Evolutionary conservation across 2,329 filamentous ascomycete genomes (phyloP), one percentile per base, ranked within the genome.

Genomic region (Penicillium hesseltinei): DNA sequence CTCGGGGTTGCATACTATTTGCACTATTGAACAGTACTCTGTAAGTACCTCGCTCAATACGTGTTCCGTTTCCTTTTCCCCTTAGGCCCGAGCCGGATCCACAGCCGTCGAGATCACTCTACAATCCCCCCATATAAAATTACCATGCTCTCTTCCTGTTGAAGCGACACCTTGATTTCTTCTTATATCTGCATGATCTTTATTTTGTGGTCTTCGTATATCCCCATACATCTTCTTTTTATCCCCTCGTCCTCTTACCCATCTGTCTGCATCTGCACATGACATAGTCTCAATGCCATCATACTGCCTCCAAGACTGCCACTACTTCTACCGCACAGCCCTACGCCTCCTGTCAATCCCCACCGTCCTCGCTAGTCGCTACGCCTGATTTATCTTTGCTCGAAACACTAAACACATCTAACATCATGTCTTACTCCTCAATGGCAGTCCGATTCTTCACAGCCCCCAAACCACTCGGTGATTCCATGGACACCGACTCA

Each of bases 311-410:
- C 88, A 94, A 82, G 89, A 95, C 77, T 95, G 90, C 71, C 91
- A 95, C 75, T 95, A 95, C 79, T 95, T 96, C 79, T 94, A 90
- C 81, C 90, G 90, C 81, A 95, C 88, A 76, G 89, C 90, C 72
- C 80, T 96, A 78, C 90, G 90, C 81, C 88, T 92, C 72, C 81
- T 96, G 68, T 93, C 89, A 71, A 87, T 96, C 68, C 84, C 86
- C 78, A 95, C 90, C 68, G 84, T 80, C 70, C 85, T 96, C 75
- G 91, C 88, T 65, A 87, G 89, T 66, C 80, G 91, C 54, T 91
- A 91, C 80, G 83, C 82, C 76, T 73, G 62, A 76, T 66, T 54
- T 38, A 40, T 19, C 23, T 47, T 36, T 21, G 8, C 38, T 15
- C 2, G 11, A 33, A 9, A 27, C 10, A 1, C 8, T 27, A 25